These are phyloP conservation scores for Jatropha curcas DNA, from an alignment of 345 rosid species.

Conservation along the genomic window DNA sequence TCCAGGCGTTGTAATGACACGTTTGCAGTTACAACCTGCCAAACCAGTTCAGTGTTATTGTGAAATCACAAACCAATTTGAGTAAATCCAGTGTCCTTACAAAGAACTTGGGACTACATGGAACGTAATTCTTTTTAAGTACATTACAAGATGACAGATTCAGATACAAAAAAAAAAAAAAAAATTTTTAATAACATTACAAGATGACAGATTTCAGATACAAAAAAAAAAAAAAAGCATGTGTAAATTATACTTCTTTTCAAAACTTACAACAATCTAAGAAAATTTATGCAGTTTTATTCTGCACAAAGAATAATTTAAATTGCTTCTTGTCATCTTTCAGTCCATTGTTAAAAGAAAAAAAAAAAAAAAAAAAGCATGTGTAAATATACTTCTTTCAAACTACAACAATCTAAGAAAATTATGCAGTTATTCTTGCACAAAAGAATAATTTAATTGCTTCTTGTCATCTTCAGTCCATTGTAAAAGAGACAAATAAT, in stretches of 20 bases:
- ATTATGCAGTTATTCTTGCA: not conserved
- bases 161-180: not conserved
- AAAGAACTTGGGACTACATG: not conserved
- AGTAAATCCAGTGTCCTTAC: not conserved
- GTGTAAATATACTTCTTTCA: not conserved
- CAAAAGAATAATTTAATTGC: not conserved
- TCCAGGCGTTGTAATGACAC: constrained; percentile 88
- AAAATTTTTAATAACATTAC: too few species aligned
- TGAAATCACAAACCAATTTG: not conserved
- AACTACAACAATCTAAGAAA: not conserved
- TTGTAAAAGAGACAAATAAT: too few species aligned
- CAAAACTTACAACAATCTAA: too few species aligned
- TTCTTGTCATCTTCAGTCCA: not conserved
- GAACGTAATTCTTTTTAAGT: not conserved
- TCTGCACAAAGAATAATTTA: too few species aligned
- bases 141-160: not conserved
- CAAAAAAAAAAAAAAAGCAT: too few species aligned
- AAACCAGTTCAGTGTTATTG: constrained; percentile 15
- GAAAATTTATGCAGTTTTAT: too few species aligned
- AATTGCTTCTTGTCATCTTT: too few species aligned
- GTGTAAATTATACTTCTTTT: too few species aligned
- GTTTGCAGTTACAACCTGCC: constrained; percentile 86
- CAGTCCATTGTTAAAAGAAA: too few species aligned
- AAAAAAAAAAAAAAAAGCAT: too few species aligned
- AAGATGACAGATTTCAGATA: too few species aligned